Base-by-base conservation (phyloP, 2,329 filamentous ascomycete genomes). In the Xylariaceae sp. region DNA sequence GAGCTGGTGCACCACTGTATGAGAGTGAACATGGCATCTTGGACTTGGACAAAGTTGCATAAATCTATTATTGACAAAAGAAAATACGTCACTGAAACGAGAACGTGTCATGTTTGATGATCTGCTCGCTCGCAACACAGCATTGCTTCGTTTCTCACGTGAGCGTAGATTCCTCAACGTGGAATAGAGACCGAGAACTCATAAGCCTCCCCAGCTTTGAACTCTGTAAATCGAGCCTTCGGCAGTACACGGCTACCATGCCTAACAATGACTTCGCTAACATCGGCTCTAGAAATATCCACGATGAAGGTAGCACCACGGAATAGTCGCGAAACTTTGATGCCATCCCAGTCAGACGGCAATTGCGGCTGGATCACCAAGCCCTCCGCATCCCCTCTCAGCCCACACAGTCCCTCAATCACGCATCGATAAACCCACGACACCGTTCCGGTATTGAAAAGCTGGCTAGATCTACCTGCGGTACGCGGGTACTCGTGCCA, bases 371-470 rank as follows among this genome's bases (percentile, higher is more conserved):
- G 59, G 19, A 79, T 61, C 8, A 50, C 50, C 38, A 79, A 52
- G 0, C 74, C 75, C 2, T 70, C 57, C 1, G 59, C 59, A 9
- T 73, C 72, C 19, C 76, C 76, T 9, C 66, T 64, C 29, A 79
- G 58, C 0, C 76, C 75, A 45, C 74, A 78, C 4, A 79, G 55
- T 0, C 74, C 74, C 55, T 79, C 75, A 35, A 77, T 68, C 49
- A 79, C 68, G 54, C 67, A 72, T 9, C 75, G 65, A 55, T 78
- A 79, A 3, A 66, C 73, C 76, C 75, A 79, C 15, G 72, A 71
- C 18, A 76, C 70, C 4, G 74, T 79, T 3, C 75, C 76, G 2
- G 75, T 79, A 55, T 79, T 79, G 62, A 79, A 78, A 13, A 79
- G 55, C 55, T 78, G 74, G 49, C 72, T 76, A 9, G 73, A 76